These are phyloP conservation scores for Sarcodon sp. DNA, from an alignment of 768 basidiomycete species.

Conservation along the genomic window DNA sequence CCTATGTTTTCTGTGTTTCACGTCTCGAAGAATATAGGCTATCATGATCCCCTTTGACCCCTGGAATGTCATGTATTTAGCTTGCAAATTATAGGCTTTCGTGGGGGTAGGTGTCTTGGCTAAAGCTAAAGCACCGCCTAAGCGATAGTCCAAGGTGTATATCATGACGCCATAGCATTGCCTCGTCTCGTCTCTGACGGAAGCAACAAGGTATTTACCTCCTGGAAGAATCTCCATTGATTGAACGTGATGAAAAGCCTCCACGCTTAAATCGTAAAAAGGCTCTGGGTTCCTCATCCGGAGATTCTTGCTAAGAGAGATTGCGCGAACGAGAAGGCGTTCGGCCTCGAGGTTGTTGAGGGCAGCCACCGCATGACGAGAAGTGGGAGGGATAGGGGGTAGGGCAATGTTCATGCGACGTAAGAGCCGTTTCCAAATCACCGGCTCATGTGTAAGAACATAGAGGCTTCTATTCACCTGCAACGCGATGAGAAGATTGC, in stretches of 20 bases:
- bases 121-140: slow-evolving; percentile 26
- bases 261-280: slow-evolving; percentile 13
- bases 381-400: slow-evolving; percentile 48
- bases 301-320: slow-evolving; percentile 53
- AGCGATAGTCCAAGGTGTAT: slow-evolving; percentile 42
- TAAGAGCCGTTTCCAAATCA: slow-evolving; percentile 59
- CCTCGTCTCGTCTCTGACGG: slow-evolving; percentile 29
- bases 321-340: slow-evolving; percentile 44
- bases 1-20: slow-evolving; percentile 5
- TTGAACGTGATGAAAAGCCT: slow-evolving; percentile 23
- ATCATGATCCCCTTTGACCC: slow-evolving; percentile 40
- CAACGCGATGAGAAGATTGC: neutral
- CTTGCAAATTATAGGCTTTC: slow-evolving; percentile 46
- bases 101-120: slow-evolving; percentile 33
- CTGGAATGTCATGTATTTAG: slow-evolving; percentile 40
- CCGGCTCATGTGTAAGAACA: slow-evolving; percentile 50
- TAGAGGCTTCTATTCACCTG: slow-evolving; percentile 51
- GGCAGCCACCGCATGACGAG: slow-evolving; percentile 23
- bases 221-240: slow-evolving; percentile 52
- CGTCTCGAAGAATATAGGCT: slow-evolving; percentile 31
- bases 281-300: slow-evolving; percentile 23
- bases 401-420: slow-evolving; percentile 38
- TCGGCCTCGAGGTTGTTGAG: slow-evolving; percentile 32
- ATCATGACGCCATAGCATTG: slow-evolving; percentile 37
- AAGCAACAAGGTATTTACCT: slow-evolving; percentile 55